Conservation (phyloP, 2,329 filamentous ascomycete species). For the Xylaria sp. region DNA sequence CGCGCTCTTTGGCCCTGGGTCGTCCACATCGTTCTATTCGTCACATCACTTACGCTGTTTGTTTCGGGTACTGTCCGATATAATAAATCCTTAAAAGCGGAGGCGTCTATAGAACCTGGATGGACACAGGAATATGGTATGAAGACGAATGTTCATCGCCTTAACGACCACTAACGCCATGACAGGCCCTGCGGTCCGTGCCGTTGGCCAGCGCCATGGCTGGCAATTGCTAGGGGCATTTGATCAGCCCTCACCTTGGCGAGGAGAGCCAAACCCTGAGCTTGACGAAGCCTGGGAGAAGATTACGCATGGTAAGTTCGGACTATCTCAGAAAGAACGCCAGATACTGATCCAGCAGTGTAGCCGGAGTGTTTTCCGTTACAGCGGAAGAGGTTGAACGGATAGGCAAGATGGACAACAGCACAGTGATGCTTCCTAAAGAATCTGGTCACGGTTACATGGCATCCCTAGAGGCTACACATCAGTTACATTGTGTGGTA, state of each 20-base stretch:
- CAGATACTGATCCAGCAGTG: not conserved
- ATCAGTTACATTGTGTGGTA: slow-evolving; percentile 33
- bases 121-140: slow-evolving; percentile 22
- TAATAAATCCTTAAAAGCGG: not conserved
- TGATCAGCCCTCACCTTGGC: slow-evolving; percentile 22
- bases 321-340: too few species aligned
- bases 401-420: slow-evolving; percentile 21
- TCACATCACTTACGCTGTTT: slow-evolving; percentile 7
- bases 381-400: slow-evolving; percentile 11
- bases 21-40: not conserved
- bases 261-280: slow-evolving; percentile 16
- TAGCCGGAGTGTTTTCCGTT: slow-evolving; percentile 20
- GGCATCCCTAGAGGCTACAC: slow-evolving; percentile 30
- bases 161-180: not conserved
- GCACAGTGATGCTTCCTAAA: slow-evolving; percentile 19
- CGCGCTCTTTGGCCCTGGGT: slow-evolving; percentile 19
- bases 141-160: not conserved
- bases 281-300: slow-evolving; percentile 20
- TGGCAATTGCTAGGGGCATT: slow-evolving; percentile 16
- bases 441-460: slow-evolving; percentile 31
- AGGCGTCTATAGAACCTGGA: slow-evolving; percentile 3
- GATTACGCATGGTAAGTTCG: slow-evolving; percentile 13
- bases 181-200: slow-evolving; percentile 2
- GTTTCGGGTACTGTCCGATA: not conserved
- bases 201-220: slow-evolving; percentile 10